Conservation (phyloP, 768 basidiomycete genomes). For the Phanerochaete carnosa region DNA sequence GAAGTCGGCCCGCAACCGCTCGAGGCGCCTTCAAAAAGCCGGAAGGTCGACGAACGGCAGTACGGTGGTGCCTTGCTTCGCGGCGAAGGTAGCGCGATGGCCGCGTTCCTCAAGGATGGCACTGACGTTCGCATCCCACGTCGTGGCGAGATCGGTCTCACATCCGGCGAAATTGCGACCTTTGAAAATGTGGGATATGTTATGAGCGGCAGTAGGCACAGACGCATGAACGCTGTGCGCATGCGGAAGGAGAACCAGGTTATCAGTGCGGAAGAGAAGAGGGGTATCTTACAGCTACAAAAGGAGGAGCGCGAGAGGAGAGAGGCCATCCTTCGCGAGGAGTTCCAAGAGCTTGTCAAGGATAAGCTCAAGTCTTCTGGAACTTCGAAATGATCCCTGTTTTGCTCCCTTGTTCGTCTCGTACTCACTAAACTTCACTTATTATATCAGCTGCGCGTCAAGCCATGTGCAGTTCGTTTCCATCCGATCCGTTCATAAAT, state of each 20-base stretch:
- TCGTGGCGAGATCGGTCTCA: conserved; percentile 96
- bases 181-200: conserved; percentile 94
- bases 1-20: conserved; percentile 82
- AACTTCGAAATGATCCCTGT: neutral
- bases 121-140: conserved; percentile 89
- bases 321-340: conserved; percentile 84
- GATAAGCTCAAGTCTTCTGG: conserved; percentile 59
- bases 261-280: conserved; percentile 97
- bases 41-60: conserved; percentile 72
- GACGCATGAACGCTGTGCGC: conserved; percentile 97
- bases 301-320: conserved; percentile 90
- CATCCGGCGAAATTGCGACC: conserved; percentile 79
- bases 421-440: neutral
- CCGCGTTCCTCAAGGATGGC: conserved; percentile 85
- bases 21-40: conserved; percentile 34
- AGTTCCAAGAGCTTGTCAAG: conserved; percentile 80
- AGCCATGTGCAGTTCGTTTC: neutral
- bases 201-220: conserved; percentile 94
- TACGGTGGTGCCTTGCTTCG: conserved; percentile 89
- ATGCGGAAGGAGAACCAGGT: conserved; percentile 99
- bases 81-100: conserved; percentile 98
- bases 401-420: neutral
- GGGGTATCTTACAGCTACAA: conserved; percentile 92
- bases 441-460: neutral
- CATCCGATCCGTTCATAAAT: neutral